Evolutionary conservation across 2,329 filamentous ascomycete species (phyloP).

Genomic region (Colletotrichum karsti): DNA sequence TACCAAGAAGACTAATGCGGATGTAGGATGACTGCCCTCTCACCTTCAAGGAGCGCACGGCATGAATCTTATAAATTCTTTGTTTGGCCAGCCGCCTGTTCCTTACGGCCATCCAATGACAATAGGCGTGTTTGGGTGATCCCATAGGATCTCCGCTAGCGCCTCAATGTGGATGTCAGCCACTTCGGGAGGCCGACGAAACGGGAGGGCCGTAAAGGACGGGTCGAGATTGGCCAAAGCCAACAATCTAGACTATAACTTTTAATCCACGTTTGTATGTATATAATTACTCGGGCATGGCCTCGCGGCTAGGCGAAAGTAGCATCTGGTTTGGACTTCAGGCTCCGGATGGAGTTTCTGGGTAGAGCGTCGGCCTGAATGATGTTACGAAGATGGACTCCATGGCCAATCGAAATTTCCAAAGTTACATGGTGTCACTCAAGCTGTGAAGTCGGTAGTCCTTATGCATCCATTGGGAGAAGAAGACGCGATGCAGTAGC

Average conservation of each 20-base stretch:
- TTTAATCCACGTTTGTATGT: constrained; percentile 24
- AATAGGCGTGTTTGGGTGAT: not conserved
- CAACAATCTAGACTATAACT: constrained; percentile 14
- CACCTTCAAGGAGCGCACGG: constrained; percentile 69
- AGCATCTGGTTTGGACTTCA: not conserved
- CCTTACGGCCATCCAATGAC: not conserved
- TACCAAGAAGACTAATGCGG: not conserved
- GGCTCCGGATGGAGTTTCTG: not conserved
- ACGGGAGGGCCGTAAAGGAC: not conserved
- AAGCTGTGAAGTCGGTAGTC: not conserved
- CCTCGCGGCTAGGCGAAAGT: not conserved
- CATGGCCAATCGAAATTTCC: not conserved
- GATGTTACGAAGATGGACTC: not conserved
- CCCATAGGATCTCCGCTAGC: constrained; percentile 5
- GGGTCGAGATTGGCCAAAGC: constrained; percentile 13
- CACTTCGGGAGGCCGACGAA: not conserved
- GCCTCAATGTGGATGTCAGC: constrained; percentile 1
- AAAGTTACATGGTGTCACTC: not conserved
- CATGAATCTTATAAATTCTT: constrained; percentile 38
- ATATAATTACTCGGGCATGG: constrained; percentile 16
- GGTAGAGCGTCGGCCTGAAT: not conserved
- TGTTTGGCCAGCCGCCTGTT: not conserved
- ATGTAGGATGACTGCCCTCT: constrained; percentile 83
- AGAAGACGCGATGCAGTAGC: too few species aligned
- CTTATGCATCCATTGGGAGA: too few species aligned